These are phyloP conservation scores for Fragaria iinumae DNA, from an alignment of 306 rosid species.

Conservation along the genomic window DNA sequence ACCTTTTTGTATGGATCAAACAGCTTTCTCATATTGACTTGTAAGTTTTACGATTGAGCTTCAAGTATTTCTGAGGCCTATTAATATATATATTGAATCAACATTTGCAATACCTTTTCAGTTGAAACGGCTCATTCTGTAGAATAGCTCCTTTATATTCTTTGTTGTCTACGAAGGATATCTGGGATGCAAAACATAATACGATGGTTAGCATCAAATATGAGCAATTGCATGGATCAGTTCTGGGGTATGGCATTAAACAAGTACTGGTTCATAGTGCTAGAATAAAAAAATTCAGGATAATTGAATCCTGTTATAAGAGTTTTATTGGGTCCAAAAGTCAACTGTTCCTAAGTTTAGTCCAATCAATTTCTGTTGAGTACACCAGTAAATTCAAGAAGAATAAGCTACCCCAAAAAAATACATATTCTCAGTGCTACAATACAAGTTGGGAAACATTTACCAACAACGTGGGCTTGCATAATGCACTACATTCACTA, in stretches of 20 bases:
- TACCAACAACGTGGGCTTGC: not conserved
- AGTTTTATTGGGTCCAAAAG: not conserved
- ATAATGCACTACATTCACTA: not conserved
- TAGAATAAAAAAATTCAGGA: not conserved
- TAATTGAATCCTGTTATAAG: not conserved
- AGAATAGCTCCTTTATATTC: constrained; percentile 46
- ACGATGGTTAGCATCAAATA: constrained; percentile 5
- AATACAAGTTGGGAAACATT: not conserved
- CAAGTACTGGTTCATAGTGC: not conserved
- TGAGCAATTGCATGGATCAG: not conserved
- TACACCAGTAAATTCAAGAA: not conserved
- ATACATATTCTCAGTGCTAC: not conserved
- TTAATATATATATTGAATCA: not conserved
- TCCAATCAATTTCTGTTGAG: not conserved
- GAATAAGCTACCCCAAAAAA: not conserved
- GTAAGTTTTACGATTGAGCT: not conserved
- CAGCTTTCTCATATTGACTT: not conserved
- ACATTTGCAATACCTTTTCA: constrained; percentile 40
- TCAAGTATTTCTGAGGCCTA: constrained; percentile 7
- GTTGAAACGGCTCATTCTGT: constrained; percentile 48
- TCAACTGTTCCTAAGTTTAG: not conserved
- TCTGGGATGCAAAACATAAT: constrained; percentile 27
- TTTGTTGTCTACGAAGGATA: constrained; percentile 52
- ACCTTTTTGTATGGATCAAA: not conserved
- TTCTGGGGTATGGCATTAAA: not conserved